Percentiles rank a stretch among this genome's conserved stretches.
Conservation (phyloP, 2,329 filamentous ascomycete species). For the Dothideomycetidae sp. region DNA sequence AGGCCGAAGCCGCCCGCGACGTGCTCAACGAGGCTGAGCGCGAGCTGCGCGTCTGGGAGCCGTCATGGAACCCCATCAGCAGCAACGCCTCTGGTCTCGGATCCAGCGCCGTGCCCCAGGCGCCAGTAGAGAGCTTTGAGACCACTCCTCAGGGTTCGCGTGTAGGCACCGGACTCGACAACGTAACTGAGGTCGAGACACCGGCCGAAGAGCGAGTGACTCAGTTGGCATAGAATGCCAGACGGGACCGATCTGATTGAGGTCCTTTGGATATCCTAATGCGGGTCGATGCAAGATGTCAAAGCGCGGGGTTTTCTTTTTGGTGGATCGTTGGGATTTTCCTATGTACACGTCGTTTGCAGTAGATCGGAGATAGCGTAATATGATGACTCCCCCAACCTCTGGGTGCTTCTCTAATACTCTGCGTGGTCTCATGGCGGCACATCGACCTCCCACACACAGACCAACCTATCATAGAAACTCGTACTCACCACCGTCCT, state of each 20-base stretch:
- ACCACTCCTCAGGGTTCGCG: slow-evolving; percentile 5
- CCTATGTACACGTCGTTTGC: no score
- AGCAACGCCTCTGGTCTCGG: slow-evolving; percentile 36
- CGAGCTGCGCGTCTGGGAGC: slow-evolving; percentile 63
- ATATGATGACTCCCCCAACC: no score
- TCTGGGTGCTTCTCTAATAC: no score
- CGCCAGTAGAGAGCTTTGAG: slow-evolving; percentile 1
- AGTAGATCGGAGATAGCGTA: no score
- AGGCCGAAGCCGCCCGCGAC: slow-evolving; percentile 56
- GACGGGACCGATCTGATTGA: no score
- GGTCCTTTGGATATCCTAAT: no score
- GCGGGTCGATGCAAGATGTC: no score
- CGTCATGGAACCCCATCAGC: slow-evolving; percentile 40
- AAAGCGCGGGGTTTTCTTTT: no score
- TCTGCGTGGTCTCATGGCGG: no score
- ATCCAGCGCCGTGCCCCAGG: slow-evolving; percentile 30
- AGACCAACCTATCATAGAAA: slow-evolving; percentile 60
- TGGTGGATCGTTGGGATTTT: no score
- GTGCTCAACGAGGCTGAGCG: slow-evolving; percentile 87
- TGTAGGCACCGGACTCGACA: slow-evolving; percentile 6
- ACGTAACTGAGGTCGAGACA: neutral
- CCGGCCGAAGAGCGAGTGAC: neutral
- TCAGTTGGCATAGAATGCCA: no score
- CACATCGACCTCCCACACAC: slow-evolving; percentile 40
- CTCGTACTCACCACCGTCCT: slow-evolving; percentile 52